Conservation (phyloP, 2,329 filamentous ascomycete species). For the Chrysosporium queenslandicum region DNA sequence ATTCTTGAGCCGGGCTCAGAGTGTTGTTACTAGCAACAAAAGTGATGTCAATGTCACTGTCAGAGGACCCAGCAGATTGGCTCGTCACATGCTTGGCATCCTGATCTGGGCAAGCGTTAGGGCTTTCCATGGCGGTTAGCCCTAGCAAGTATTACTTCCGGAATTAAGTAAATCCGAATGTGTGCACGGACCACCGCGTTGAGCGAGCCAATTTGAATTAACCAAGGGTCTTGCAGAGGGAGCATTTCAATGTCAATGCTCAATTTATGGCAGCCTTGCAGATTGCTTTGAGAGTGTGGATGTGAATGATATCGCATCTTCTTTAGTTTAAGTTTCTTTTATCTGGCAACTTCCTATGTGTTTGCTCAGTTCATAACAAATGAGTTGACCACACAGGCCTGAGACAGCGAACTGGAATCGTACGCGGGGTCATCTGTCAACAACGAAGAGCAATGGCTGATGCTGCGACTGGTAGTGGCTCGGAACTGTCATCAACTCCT, state of each 20-base stretch:
- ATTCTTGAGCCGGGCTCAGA: not conserved
- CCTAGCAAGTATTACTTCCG: not conserved
- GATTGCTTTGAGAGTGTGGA: not conserved
- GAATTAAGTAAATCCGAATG: not conserved
- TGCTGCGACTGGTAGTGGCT: not conserved
- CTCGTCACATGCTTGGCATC: not conserved
- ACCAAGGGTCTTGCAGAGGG: too few species aligned
- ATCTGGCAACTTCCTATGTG: not conserved
- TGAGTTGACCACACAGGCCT: too few species aligned
- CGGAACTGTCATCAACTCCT: slow-evolving; percentile 7
- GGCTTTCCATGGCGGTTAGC: not conserved
- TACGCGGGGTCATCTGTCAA: too few species aligned
- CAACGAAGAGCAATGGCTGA: slow-evolving; percentile 1
- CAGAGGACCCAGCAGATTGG: not conserved
- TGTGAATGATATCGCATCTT: not conserved
- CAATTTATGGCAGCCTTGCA: not conserved
- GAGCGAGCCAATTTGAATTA: too few species aligned
- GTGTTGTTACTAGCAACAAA: not conserved
- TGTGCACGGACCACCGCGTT: slow-evolving; percentile 13
- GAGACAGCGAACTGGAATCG: too few species aligned
- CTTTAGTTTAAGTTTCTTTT: not conserved
- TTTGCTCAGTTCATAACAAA: slow-evolving; percentile 3
- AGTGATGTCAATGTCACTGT: slow-evolving; percentile 11
- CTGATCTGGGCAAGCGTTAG: not conserved
- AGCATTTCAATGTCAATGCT: too few species aligned